Evolutionary conservation across 2,329 filamentous ascomycete genomes (phyloP).

Genomic region (Colletotrichum graminicola): DNA sequence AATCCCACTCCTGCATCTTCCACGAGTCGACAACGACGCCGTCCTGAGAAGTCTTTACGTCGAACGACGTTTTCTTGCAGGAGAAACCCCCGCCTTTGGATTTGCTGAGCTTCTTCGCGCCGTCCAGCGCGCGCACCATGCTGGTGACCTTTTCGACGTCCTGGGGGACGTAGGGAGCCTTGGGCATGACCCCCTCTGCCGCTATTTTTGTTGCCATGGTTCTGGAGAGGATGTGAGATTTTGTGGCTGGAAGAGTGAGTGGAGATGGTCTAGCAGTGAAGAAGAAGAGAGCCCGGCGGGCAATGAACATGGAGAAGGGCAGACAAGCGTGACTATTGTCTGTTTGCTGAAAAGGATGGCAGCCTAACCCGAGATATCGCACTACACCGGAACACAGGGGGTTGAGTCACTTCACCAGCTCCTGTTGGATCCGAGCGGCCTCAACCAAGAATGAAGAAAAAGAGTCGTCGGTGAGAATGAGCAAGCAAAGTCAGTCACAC

Average conservation of each 20-base stretch:
- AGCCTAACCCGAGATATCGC: neutral
- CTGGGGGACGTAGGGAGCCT: slow-evolving; percentile 75
- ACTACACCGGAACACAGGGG: slow-evolving; percentile 8
- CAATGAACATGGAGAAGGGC: slow-evolving; percentile 26
- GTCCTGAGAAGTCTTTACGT: slow-evolving; percentile 71
- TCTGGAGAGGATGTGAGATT: slow-evolving; percentile 14
- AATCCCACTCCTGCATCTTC: slow-evolving; percentile 95
- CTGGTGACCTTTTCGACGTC: slow-evolving; percentile 74
- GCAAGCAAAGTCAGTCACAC: slow-evolving; percentile 20
- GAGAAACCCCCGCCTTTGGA: slow-evolving; percentile 70
- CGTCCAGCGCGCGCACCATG: slow-evolving; percentile 75
- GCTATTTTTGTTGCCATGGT: slow-evolving; percentile 28
- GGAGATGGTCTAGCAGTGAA: slow-evolving; percentile 18
- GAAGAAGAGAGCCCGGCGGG: slow-evolving; percentile 24
- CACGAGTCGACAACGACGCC: slow-evolving; percentile 85
- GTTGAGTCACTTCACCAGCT: slow-evolving; percentile 35
- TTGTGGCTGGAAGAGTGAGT: slow-evolving; percentile 14
- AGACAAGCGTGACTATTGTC: neutral
- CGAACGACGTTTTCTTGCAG: slow-evolving; percentile 84
- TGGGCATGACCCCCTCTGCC: slow-evolving; percentile 50
- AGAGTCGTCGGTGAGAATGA: slow-evolving; percentile 14
- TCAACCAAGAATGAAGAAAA: slow-evolving; percentile 3
- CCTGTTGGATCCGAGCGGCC: slow-evolving; percentile 23
- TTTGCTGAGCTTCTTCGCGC: slow-evolving; percentile 64
- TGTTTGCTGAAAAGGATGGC: neutral